phyloP scores from a whole-genome alignment of 1,139 yeast species.

The Suhomyces choctaworum region DNA sequence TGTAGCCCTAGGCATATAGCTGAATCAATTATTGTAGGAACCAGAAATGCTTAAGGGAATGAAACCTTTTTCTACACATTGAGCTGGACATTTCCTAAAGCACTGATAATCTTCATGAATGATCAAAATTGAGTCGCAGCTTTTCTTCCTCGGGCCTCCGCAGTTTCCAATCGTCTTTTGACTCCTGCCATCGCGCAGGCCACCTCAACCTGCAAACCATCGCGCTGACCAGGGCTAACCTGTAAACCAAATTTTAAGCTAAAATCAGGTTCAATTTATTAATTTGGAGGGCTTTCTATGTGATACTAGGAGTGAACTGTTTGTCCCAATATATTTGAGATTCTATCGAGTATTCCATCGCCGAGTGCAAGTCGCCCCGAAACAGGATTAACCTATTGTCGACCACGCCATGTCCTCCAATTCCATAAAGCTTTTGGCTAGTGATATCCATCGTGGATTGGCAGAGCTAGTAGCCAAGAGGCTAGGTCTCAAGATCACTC shows the following conservation, averaged over 20 bases:
- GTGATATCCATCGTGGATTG: constrained; percentile 88
- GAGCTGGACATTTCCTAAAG: no score
- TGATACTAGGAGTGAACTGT: constrained; percentile 6
- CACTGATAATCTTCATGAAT: no score
- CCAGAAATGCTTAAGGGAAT: no score
- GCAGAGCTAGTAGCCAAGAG: constrained; percentile 72
- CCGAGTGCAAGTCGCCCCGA: not conserved
- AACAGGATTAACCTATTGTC: no score
- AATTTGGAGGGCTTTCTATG: constrained; percentile 5
- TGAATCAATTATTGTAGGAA: no score
- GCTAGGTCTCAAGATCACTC: constrained; percentile 59
- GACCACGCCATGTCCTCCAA: constrained; percentile 37
- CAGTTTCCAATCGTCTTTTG: no score
- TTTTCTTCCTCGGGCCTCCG: no score
- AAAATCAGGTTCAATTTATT: constrained; percentile 1
- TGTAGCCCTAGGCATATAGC: no score
- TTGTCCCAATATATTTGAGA: constrained; percentile 1
- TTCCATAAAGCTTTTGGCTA: constrained; percentile 84
- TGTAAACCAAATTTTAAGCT: constrained; percentile 10
- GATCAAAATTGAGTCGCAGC: no score
- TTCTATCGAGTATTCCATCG: constrained; percentile 6
- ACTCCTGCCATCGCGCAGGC: not conserved
- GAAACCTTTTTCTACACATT: no score
- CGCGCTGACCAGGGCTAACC: constrained; percentile 3
- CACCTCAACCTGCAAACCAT: constrained; percentile 6